Conservation (phyloP, 805 yeast species). For the Lipomyces sp. region DNA sequence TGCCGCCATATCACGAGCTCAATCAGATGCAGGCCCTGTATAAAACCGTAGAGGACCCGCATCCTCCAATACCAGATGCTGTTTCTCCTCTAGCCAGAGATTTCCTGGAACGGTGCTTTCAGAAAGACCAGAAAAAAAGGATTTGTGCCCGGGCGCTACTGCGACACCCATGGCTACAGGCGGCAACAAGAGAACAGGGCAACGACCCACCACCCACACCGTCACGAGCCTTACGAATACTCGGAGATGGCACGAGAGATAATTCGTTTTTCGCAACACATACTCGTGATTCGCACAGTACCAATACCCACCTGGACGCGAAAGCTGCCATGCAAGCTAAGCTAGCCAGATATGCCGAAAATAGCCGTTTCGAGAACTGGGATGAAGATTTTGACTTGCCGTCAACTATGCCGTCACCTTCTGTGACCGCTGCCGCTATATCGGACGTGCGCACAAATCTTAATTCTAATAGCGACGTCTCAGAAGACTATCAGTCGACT, state of each 20-base stretch:
- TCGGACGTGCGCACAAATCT: background rate
- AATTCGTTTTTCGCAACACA: too few species aligned
- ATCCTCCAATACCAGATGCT: slow-evolving; percentile 62
- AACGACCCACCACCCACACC: background rate
- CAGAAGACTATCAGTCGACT: background rate
- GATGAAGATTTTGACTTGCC: slow-evolving; percentile 12
- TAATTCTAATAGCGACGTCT: background rate
- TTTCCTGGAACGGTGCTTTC: slow-evolving; percentile 65
- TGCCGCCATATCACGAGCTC: slow-evolving; percentile 77
- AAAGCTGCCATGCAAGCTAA: slow-evolving; percentile 7
- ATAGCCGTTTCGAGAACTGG: slow-evolving; percentile 7
- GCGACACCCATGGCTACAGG: slow-evolving; percentile 44
- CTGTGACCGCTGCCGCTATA: background rate
- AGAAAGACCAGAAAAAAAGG: slow-evolving; percentile 61
- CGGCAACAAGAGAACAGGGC: background rate
- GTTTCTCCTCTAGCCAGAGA: slow-evolving; percentile 47
- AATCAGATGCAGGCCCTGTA: slow-evolving; percentile 77
- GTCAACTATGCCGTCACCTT: slow-evolving; percentile 1
- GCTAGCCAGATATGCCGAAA: slow-evolving; percentile 7
- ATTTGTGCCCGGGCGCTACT: slow-evolving; percentile 53
- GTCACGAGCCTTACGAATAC: background rate
- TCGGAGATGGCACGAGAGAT: too few species aligned
- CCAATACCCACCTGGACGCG: slow-evolving; percentile 2
- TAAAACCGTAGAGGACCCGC: slow-evolving; percentile 73
- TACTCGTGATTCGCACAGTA: background rate